phyloP scores from a whole-genome alignment of 2,329 filamentous ascomycete species.

The Elsinoe batatas region DNA sequence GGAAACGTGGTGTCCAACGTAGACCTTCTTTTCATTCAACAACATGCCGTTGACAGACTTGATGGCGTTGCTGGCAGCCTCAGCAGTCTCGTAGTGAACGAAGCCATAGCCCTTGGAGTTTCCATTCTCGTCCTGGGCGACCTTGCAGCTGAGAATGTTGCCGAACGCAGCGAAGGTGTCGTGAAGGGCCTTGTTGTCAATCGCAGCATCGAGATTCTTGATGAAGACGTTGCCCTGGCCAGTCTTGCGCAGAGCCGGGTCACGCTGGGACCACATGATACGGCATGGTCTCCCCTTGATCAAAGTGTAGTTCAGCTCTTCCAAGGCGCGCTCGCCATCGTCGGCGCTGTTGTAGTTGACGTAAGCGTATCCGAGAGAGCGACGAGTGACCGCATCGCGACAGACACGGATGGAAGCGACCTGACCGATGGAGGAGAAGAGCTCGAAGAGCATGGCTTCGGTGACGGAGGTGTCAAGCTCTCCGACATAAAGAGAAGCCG shows the following conservation, averaged over 20 bases:
- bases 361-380: conserved; percentile 97
- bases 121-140: conserved; percentile 91
- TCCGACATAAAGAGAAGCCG: conserved; percentile 95
- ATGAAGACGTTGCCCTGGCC: conserved; percentile 99
- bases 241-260: conserved; percentile 97
- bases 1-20: conserved; percentile 96
- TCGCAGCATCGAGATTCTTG: conserved; percentile 97
- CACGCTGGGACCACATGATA: conserved; percentile 99
- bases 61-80: conserved; percentile 92
- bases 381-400: conserved; percentile 95
- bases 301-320: conserved; percentile 98
- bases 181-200: conserved; percentile 99
- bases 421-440: conserved; percentile 98
- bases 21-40: conserved; percentile 99
- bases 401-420: conserved; percentile 99
- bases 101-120: conserved; percentile 99
- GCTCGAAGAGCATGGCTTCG: conserved; percentile 99
- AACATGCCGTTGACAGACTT: conserved; percentile 99
- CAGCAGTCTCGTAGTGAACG: conserved; percentile 98
- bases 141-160: conserved; percentile 99
- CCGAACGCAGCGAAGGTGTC: conserved; percentile 98
- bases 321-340: conserved; percentile 95
- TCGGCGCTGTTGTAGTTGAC: conserved; percentile 99
- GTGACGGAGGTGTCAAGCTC: conserved; percentile 97
- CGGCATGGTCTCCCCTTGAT: conserved; percentile 99